These are phyloP conservation scores for Cavenderia fasciculata DNA, from an alignment of 78 protist species.

Conservation along the genomic window DNA sequence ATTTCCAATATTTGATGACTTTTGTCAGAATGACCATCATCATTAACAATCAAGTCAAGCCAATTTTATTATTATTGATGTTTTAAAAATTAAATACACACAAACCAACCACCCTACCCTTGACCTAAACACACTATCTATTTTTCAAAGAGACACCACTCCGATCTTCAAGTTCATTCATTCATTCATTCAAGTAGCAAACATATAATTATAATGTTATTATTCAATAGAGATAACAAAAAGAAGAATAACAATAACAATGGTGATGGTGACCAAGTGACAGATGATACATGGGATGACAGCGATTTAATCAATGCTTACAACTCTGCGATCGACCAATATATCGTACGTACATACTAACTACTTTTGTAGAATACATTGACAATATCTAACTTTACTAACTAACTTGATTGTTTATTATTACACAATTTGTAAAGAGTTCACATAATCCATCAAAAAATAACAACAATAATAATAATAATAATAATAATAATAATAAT, in stretches of 20 bases:
- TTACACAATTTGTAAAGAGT: not conserved
- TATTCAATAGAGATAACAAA: not conserved
- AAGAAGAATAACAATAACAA: not conserved
- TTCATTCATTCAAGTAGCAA: not conserved
- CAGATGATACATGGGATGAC: slow-evolving; percentile 58
- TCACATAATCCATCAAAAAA: not conserved
- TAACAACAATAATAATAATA: not conserved
- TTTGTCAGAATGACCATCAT: too few species aligned
- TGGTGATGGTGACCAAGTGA: not conserved
- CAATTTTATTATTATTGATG: too few species aligned
- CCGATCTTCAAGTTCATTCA: too few species aligned
- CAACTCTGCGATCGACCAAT: slow-evolving; percentile 26
- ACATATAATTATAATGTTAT: not conserved
- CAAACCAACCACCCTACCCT: too few species aligned
- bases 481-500: not conserved
- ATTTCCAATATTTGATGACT: too few species aligned
- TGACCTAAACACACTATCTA: too few species aligned
- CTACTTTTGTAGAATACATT: not conserved
- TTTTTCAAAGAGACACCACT: not conserved
- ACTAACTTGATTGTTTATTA: not conserved
- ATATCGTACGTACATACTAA: slow-evolving; percentile 21
- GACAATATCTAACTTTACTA: not conserved
- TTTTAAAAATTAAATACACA: too few species aligned
- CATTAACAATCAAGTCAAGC: too few species aligned
- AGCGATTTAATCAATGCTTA: slow-evolving; percentile 28